Conservation (phyloP, 2,329 filamentous ascomycete species). For the Trichocomaceae sp. region DNA sequence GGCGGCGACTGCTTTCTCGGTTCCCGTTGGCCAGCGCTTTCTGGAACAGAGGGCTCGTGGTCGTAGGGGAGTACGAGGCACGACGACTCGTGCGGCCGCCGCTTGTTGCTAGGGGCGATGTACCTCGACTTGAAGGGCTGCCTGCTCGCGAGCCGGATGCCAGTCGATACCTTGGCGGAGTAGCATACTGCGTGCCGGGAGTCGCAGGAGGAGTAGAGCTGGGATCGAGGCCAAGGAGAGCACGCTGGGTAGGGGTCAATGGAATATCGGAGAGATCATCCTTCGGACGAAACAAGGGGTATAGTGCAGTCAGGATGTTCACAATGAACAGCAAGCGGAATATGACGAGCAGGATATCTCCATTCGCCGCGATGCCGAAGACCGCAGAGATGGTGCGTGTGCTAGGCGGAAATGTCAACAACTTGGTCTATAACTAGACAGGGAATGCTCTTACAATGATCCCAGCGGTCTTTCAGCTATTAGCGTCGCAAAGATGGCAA, state of each 20-base stretch:
- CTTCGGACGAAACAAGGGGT: slow-evolving; percentile 63
- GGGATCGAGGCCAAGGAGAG: slow-evolving; percentile 72
- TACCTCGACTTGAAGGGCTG: slow-evolving; percentile 33
- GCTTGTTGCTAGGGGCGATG: slow-evolving; percentile 34
- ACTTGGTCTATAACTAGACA: neutral
- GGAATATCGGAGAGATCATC: slow-evolving; percentile 85
- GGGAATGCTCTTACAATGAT: slow-evolving; percentile 28
- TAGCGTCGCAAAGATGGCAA: slow-evolving; percentile 47
- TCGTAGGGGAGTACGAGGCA: slow-evolving; percentile 47
- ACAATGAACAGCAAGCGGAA: slow-evolving; percentile 57
- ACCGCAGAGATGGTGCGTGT: slow-evolving; percentile 5
- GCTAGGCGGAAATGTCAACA: slow-evolving; percentile 4
- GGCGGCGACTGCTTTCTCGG: slow-evolving; percentile 43
- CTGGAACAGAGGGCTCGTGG: slow-evolving; percentile 56
- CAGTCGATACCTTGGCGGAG: slow-evolving; percentile 78
- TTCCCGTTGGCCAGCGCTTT: slow-evolving; percentile 53
- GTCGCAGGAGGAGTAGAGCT: slow-evolving; percentile 56
- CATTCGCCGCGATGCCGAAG: slow-evolving; percentile 24
- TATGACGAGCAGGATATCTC: slow-evolving; percentile 45
- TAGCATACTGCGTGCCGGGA: slow-evolving; percentile 67
- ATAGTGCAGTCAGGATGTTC: slow-evolving; percentile 65
- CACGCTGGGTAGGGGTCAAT: slow-evolving; percentile 80
- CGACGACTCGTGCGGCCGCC: slow-evolving; percentile 30
- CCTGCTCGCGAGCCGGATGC: slow-evolving; percentile 54
- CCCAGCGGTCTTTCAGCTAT: slow-evolving; percentile 35